Base-by-base conservation (phyloP, 2,329 filamentous ascomycete genomes). In the Proliferodiscus dingleyae region DNA sequence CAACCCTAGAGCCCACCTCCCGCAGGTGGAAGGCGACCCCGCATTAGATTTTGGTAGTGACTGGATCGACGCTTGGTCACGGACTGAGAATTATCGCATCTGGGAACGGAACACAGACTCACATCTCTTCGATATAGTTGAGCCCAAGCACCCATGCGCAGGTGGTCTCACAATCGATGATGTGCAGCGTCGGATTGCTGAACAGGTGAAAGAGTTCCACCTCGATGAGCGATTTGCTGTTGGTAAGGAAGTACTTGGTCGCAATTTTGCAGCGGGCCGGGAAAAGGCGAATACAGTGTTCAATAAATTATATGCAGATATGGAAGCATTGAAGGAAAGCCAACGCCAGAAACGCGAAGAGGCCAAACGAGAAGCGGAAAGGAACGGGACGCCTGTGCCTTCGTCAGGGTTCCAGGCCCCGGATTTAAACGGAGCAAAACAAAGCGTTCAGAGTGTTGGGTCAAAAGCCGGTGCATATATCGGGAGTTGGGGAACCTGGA, bases 91-190 rank as follows among this genome's bases (percentile, higher is more conserved):
- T 63, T 95, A 93, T 66, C 79, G 85, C 41, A 84, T 98, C 50
- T 98, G 94, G 80, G 76, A 90, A 53, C 73, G 77, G 11, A 72
- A 87, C 57, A 88, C 85, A 2, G 90, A 96, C 61, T 83, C 83
- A 13, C 86, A 95, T 60, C 76, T 98, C 13, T 98, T 97, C 62
- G 91, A 95, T 56, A 88, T 98, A 52, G 86, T 94, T 11, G 89
- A 95, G 61, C 93, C 93, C 2, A 84, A 83, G 50, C 93, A 98
- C 65, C 93, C 93, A 3, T 96, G 88, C 64, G 90, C 90, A 1
- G 93, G 93, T 21, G 91, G 89, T 0, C 74, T 98, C 16, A 90
- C 85, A 1, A 89, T 98, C 52, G 93, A 97, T 56, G 93, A 98
- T 64, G 85, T 98, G 10, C 91, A 96, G 64, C 80, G 93, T 41